Conservation (phyloP, 2,329 filamentous ascomycete genomes). For the Diaporthe humulicola region DNA sequence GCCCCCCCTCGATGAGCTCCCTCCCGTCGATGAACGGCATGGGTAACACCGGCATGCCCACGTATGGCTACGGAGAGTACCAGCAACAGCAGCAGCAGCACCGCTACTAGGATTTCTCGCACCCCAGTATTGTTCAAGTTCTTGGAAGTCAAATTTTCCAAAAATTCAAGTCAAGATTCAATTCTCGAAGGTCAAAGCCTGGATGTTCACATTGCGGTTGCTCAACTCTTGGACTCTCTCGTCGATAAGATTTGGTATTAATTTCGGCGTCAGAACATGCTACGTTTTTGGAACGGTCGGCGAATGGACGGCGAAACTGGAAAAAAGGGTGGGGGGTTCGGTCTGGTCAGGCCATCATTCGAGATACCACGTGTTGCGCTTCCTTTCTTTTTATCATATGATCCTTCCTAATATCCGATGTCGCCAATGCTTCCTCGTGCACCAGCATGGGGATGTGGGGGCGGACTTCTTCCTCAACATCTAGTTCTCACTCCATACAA, state of each 20-base stretch:
- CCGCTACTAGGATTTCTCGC: not conserved
- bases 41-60: not conserved
- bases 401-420: constrained; percentile 8
- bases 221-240: not conserved
- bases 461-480: not conserved
- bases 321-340: not conserved
- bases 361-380: constrained; percentile 31
- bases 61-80: constrained; percentile 12
- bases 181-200: not conserved
- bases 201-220: not conserved
- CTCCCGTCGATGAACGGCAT: constrained; percentile 38
- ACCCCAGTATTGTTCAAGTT: not conserved
- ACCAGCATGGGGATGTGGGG: not conserved
- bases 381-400: constrained; percentile 6
- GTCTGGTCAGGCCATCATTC: constrained; percentile 22
- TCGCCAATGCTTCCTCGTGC: not conserved
- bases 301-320: constrained; percentile 23
- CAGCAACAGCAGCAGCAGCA: constrained; percentile 31
- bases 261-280: constrained; percentile 9
- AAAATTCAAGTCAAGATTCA: not conserved
- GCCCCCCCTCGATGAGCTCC: constrained; percentile 30
- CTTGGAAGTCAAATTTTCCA: not conserved
- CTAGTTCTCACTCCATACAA: not conserved
- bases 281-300: constrained; percentile 18
- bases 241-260: constrained; percentile 2